phyloP scores from a whole-genome alignment of 306 rosid genomes.

The Cotoneaster glaucophyllus region DNA sequence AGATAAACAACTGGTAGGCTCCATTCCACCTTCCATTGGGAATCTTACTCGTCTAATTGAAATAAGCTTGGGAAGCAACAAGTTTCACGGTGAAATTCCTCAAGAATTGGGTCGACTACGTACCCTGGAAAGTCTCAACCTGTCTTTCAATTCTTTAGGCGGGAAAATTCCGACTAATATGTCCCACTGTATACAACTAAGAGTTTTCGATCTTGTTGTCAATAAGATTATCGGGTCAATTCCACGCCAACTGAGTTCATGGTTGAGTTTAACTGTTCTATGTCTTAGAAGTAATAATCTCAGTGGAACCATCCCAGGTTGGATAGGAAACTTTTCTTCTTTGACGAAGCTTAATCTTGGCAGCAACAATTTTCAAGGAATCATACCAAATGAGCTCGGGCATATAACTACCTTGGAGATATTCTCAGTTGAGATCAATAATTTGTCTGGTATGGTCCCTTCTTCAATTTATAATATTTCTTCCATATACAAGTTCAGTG shows the following conservation, averaged over 20 bases:
- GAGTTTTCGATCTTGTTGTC: too few relatives aligned
- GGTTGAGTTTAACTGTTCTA: background rate
- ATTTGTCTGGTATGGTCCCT: background rate
- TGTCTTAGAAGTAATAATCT: background rate
- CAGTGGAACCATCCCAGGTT: background rate
- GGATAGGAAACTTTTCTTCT: background rate
- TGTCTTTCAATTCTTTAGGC: too few relatives aligned
- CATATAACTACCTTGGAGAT: background rate
- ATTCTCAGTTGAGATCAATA: rapidly evolving
- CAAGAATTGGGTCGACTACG: too few relatives aligned
- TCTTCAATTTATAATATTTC: background rate
- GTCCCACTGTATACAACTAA: too few relatives aligned
- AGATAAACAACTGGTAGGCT: too few relatives aligned
- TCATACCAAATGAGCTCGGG: background rate
- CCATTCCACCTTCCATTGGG: background rate
- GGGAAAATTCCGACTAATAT: too few relatives aligned
- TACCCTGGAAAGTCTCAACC: too few relatives aligned
- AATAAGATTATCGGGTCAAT: background rate
- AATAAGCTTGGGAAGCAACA: too few relatives aligned
- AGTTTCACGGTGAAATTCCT: too few relatives aligned
- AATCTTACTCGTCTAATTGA: too few relatives aligned
- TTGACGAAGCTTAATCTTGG: rapidly evolving
- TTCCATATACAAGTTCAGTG: rapidly evolving
- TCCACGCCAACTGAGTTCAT: background rate
- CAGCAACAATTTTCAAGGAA: background rate